Conservation (phyloP, 805 yeast species). For the Candida pseudoglaebosa region DNA sequence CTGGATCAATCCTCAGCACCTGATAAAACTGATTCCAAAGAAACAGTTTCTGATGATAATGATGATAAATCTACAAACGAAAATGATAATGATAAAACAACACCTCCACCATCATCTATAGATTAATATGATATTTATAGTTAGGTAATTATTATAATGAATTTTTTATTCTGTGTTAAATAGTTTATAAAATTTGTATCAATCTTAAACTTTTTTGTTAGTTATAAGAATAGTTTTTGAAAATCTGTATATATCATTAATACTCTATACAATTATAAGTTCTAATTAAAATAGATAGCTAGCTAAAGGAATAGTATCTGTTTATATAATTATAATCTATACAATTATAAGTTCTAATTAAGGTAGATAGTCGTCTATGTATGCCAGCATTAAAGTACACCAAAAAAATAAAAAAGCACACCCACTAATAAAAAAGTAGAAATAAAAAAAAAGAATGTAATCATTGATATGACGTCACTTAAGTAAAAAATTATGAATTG, state of each 20-base stretch:
- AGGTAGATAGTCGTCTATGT: neutral
- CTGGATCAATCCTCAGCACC: neutral
- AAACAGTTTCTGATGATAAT: neutral
- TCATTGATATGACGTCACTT: too few species aligned
- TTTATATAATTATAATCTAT: neutral
- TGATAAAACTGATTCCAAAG: neutral
- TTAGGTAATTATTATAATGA: neutral
- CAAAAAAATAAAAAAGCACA: neutral
- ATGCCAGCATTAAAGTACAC: neutral
- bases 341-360: neutral
- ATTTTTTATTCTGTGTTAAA: neutral
- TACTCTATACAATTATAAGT: neutral
- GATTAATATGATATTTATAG: neutral
- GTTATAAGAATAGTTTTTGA: neutral
- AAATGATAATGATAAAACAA: neutral
- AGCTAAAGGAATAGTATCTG: neutral
- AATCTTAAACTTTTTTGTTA: neutral
- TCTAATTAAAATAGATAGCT: neutral
- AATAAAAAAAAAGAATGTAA: neutral
- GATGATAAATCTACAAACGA: neutral
- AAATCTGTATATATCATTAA: too few species aligned
- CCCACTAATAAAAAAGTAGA: neutral
- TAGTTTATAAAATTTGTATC: neutral
- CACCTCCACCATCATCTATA: neutral
- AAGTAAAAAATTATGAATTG: too few species aligned